Percentiles rank a stretch among this genome's conserved stretches.
Evolutionary conservation across 305 asterid species (phyloP).

Genomic region (Fraxinus sp.): DNA sequence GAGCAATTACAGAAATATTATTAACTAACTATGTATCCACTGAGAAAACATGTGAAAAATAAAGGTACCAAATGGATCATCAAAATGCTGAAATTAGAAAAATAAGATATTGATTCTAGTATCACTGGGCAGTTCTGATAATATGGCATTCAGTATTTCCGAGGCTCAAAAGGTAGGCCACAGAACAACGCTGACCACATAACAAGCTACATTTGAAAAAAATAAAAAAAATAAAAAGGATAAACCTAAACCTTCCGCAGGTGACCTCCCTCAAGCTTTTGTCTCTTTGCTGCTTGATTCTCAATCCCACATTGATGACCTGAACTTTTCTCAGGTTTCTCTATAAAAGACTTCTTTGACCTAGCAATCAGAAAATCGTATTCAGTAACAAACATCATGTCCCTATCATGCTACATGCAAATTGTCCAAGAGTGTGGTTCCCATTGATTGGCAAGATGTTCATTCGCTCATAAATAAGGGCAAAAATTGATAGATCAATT

Average conservation of each 20-base stretch:
- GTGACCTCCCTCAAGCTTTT: constrained; percentile 94
- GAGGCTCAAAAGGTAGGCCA: background rate
- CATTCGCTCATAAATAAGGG: background rate
- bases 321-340: constrained; percentile 49
- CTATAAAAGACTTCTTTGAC: constrained; percentile 39
- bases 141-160: background rate
- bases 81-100: background rate
- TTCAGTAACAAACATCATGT: constrained; percentile 23
- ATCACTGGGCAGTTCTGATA: background rate
- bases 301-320: constrained; percentile 46
- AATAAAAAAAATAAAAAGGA: background rate
- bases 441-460: background rate
- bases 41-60: background rate
- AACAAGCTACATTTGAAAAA: background rate
- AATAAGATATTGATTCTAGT: background rate
- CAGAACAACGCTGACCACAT: background rate
- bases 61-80: background rate
- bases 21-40: background rate
- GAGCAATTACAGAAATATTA: background rate
- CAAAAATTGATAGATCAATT: constrained; percentile 2
- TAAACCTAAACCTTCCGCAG: constrained; percentile 54
- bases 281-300: constrained; percentile 93
- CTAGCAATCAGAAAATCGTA: constrained; percentile 39
- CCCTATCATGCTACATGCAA: constrained; percentile 13
- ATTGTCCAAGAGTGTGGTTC: background rate